Evolutionary conservation across 345 rosid genomes (phyloP), one percentile per base, ranked within the genome.

Genomic region (Geranium brycei): DNA sequence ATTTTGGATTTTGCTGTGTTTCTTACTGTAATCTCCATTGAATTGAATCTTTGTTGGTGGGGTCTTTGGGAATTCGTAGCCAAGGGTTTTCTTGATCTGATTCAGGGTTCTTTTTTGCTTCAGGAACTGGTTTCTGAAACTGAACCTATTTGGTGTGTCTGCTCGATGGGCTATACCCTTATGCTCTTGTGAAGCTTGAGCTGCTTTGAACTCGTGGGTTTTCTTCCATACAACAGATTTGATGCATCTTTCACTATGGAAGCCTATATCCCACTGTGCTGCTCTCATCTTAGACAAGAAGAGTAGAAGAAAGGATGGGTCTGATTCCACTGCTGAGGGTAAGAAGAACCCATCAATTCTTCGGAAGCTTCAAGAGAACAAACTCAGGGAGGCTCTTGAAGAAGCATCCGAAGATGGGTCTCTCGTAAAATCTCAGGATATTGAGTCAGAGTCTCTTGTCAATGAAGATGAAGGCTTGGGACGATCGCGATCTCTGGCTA

Each of bases 161-260:
- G 30, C 31, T 71, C 18, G 71, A 77, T 73, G 82, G 75, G 74
- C 59, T 68, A 51, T 75, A 72, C 23, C 55, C 19, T 12, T 14
- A 61, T 62, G 15, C 19, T 56, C 62, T 60, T 4, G 62, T 63
- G 57, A 61, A 65, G 64, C 63, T 69, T 55, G 68, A 70, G 71
- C 66, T 67, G 28, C 38, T 64, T 72, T 70, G 51, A 53, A 51
- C 69, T 64, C 57, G 63, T 70, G 71, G 72, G 68, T 38, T 73
- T 65, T 66, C 19, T 71, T 62, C n/a, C 55, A 57, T 31, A 67
- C 59, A 56, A 62, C 61, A 60, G 77, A 32, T 72, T 78, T 77
- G 73, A 95, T 95, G 99, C 97, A 88, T 87, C 84, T 91, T 76
- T 95, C 95, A 73, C 78, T 89, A 72, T 95, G 99, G 99, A 95